Base-by-base conservation (phyloP, 1,284 basidiomycete genomes). In the Trichosporon sp. region DNA sequence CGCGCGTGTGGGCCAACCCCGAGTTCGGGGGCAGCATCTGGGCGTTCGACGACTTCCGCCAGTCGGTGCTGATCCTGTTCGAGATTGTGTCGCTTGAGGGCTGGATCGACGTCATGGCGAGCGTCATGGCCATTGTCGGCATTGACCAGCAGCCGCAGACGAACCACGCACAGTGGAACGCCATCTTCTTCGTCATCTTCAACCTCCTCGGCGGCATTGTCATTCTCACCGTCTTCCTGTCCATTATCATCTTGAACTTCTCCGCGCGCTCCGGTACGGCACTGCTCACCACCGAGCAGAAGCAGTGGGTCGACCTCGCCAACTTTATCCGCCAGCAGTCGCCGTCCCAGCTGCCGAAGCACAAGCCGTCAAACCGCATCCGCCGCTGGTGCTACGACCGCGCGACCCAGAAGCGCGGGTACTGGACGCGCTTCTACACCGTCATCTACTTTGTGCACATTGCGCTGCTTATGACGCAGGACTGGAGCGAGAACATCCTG, bases 1-100 rank as follows among this genome's bases (percentile, higher is more conserved):
- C 96, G 2, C 88, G 93, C 21, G 90, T 89, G 5, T 98, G 96
- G 96, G 87, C 89, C 67, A 92, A 95, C 77, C 95, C 96, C 9
- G 87, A 87, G 2, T 90, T 89, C 13, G 91, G 76, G 9, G 73
- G 71, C 62, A 95, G 92, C 4, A 87, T 87, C 2, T 98, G 95
- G 85, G 91, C 91, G 0, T 99, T 98, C 77, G 96, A 99, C 82
- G 89, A 87, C 21, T 98, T 99, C 84, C 87, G 89, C 12, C 85
- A 90, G 4, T 91, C 93, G 0, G 85, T 98, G 62, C 87, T 98
- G 65, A 98, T 98, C 76, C 86, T 98, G 2, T 98, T 98, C 77
- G 96, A 99, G 83, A 96, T 97, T 77, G 93, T 98, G 44, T 97
- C 94, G 0, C 85, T 98, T 62, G 92, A 98, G 82, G 96, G 96